Conservation (phyloP, 768 basidiomycete genomes). For the Leucogyrophana mollusca region DNA sequence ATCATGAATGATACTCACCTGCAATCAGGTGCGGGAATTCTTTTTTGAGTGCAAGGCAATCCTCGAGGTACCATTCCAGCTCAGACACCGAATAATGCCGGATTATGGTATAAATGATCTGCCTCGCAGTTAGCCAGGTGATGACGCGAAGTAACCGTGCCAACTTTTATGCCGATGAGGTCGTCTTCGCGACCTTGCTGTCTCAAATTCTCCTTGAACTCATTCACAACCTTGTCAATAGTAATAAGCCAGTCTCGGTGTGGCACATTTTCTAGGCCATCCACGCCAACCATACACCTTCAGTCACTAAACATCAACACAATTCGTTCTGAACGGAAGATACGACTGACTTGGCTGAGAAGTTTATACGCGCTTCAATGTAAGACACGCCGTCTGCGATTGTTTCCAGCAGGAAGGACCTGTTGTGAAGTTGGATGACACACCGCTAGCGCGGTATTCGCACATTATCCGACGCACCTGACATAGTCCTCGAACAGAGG, state of each 20-base stretch:
- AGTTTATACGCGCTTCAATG: slow-evolving; percentile 67
- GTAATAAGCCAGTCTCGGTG: slow-evolving; percentile 59
- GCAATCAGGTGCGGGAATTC: slow-evolving; percentile 72
- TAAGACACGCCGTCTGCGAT: slow-evolving; percentile 74
- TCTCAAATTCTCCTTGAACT: slow-evolving; percentile 52
- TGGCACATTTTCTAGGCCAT: slow-evolving; percentile 56
- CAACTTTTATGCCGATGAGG: slow-evolving; percentile 66
- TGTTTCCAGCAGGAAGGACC: slow-evolving; percentile 56
- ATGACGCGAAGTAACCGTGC: slow-evolving; percentile 1
- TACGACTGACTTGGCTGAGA: slow-evolving; percentile 48
- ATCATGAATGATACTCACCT: slow-evolving; percentile 37
- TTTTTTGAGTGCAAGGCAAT: slow-evolving; percentile 71
- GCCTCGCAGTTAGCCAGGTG: not conserved
- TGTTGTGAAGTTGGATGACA: too few relatives aligned
- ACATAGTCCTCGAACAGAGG: slow-evolving; percentile 65
- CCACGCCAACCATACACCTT: slow-evolving; percentile 55
- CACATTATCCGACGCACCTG: slow-evolving; percentile 15
- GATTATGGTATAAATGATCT: slow-evolving; percentile 75
- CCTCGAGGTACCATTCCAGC: slow-evolving; percentile 66
- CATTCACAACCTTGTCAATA: slow-evolving; percentile 50
- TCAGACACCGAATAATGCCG: slow-evolving; percentile 54
- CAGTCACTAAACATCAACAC: not conserved
- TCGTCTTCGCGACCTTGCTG: slow-evolving; percentile 53
- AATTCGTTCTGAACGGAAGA: not conserved
- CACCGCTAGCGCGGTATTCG: too few relatives aligned